Base-by-base conservation (phyloP, 805 yeast species). In the Ogataea kodamae region DNA sequence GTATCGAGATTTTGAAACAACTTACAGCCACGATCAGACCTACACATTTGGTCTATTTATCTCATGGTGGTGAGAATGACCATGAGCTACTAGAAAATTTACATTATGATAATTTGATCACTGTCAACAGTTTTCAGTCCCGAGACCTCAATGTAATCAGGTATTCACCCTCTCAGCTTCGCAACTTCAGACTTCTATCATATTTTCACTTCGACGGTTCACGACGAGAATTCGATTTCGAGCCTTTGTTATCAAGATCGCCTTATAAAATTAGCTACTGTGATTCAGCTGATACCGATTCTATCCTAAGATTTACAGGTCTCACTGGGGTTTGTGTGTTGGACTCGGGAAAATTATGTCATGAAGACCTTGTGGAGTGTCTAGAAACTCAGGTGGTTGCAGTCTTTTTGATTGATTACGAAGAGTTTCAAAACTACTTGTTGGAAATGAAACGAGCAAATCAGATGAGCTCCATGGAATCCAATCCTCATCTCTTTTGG, bases 1-100 rank as follows among this genome's bases (percentile, higher is more conserved):
- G 97, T 0, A 65, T 79, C 10, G 80, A 76, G 29, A 59, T 88
- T 6, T 63, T 84, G n/a, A 64, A 58, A 10, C 61, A 67, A 17
- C 58, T 82, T 2, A 62, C 78, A 2, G 40, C 48, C 1, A 39
- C 55, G 7, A 55, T 73, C 2, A 57, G 64, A 16, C 85, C 94
- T 0, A 70, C 80, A 0, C 68, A 73, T 40, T 52, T 84, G 15
- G 55, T 83, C 0, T 70, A 77, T 35, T 50, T 88, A 36, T 73
- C 76, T 19, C 54, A 67, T n/a, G 52, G 51, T 4, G 60, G 59
- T 17, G 47, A 56, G 3, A 30, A 44, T 46, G 52, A 43, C 39
- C 46, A 46, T 61, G 56, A 49, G 48, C 31, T 55, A 19, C 40
- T 45, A 42, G 54, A 45, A 25, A 46, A 48, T 42, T 56, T 49